A percentile compares a stretch with the other conserved stretches of the same genome.
Evolutionary conservation across 305 asterid genomes (phyloP).

Genomic region (Fraxinus floribunda): DNA sequence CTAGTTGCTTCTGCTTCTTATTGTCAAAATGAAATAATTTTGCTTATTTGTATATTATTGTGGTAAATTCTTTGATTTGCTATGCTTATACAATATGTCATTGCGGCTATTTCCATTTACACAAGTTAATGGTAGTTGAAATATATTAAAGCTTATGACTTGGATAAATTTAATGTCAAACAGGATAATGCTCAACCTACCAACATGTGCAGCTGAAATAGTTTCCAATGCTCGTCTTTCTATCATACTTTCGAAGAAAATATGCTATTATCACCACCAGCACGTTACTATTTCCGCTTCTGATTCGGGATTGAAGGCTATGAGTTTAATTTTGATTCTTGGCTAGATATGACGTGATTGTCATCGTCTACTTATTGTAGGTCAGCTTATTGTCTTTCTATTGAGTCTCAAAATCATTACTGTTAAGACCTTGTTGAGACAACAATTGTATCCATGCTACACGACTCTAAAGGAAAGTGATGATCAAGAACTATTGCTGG

Average conservation of each 20-base stretch:
- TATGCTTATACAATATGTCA: neutral
- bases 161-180: neutral
- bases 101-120: neutral
- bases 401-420: neutral
- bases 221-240: neutral
- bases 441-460: neutral
- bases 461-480: neutral
- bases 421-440: neutral
- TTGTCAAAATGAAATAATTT: neutral
- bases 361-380: neutral
- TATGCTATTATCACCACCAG: neutral
- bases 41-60: neutral
- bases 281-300: neutral
- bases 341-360: constrained; percentile 71
- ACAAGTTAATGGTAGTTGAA: neutral
- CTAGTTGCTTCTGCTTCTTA: neutral
- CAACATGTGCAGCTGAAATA: neutral
- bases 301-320: neutral
- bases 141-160: neutral
- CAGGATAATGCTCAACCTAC: neutral
- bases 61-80: neutral
- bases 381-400: neutral
- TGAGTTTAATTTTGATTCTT: constrained; percentile 72
- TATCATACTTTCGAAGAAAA: neutral
- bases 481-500: neutral